phyloP scores from a whole-genome alignment of 148 eudicot genomes.

The Agrostemma githago region DNA sequence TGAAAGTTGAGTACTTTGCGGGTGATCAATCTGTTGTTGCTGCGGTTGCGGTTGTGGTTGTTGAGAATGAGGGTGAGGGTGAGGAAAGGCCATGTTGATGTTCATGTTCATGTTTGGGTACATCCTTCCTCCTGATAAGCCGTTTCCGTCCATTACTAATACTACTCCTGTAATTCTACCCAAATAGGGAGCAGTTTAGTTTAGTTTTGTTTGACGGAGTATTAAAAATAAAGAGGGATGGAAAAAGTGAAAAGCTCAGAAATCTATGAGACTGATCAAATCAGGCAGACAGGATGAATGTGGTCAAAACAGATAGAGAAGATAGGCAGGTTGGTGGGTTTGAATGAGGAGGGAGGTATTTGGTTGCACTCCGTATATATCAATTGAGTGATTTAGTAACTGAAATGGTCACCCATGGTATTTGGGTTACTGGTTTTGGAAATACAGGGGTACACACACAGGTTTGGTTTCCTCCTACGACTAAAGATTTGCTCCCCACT shows the following conservation, averaged over 20 bases:
- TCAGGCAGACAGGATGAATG: too few species aligned
- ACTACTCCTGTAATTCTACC: too few species aligned
- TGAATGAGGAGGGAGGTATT: too few species aligned
- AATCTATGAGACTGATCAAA: neutral
- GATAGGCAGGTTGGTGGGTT: too few species aligned
- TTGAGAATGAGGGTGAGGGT: conserved; percentile 15
- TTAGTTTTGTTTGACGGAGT: too few species aligned
- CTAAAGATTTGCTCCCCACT: neutral
- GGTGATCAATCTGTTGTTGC: conserved; percentile 30
- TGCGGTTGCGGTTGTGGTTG: conserved; percentile 33
- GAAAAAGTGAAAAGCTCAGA: neutral
- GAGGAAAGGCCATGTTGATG: too few species aligned
- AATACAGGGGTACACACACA: conserved; percentile 20
- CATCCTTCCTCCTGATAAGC: conserved; percentile 39
- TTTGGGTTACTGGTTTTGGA: conserved; percentile 20
- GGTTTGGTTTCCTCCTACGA: neutral
- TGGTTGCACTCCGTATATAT: neutral
- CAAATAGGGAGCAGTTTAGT: too few species aligned
- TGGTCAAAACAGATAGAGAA: too few species aligned
- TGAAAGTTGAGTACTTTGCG: conserved; percentile 37
- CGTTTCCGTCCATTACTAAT: conserved; percentile 42
- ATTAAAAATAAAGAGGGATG: neutral
- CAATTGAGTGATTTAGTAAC: conserved; percentile 1
- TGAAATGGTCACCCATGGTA: conserved; percentile 60
- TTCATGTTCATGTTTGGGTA: conserved; percentile 29